phyloP scores from a whole-genome alignment of 2,329 filamentous ascomycete genomes.

The Dendrostoma leiphaemia region DNA sequence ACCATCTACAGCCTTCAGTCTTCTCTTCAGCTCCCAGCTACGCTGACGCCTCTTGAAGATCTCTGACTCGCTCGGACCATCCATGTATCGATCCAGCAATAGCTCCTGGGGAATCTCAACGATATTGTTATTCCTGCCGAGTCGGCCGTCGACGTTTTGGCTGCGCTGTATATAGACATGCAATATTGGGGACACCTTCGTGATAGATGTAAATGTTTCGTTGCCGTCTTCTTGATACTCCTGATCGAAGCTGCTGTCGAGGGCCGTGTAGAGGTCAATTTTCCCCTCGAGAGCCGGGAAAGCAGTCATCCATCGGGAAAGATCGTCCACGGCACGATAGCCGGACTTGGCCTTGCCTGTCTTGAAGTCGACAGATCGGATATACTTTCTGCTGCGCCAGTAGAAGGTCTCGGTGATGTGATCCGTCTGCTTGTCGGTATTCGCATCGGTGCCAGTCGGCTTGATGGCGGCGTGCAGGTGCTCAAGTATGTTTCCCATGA shows the following conservation, averaged over 20 bases:
- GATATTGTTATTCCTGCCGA: constrained; percentile 69
- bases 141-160: constrained; percentile 59
- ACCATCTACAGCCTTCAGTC: constrained; percentile 53
- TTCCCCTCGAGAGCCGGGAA: constrained; percentile 49
- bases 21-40: constrained; percentile 72
- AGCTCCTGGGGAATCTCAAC: constrained; percentile 78
- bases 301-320: constrained; percentile 53
- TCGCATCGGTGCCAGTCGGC: constrained; percentile 59
- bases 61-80: constrained; percentile 57
- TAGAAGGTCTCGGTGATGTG: constrained; percentile 71
- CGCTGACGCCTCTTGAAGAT: constrained; percentile 64
- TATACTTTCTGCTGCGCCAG: constrained; percentile 60
- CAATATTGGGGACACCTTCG: constrained; percentile 76
- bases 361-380: constrained; percentile 40
- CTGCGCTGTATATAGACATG: constrained; percentile 88
- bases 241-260: constrained; percentile 82
- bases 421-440: constrained; percentile 74
- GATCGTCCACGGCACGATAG: constrained; percentile 54
- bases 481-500: constrained; percentile 88
- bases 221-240: constrained; percentile 69
- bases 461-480: constrained; percentile 87
- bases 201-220: constrained; percentile 68
- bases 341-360: constrained; percentile 43
- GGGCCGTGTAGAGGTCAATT: constrained; percentile 75
- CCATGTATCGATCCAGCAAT: constrained; percentile 86